Evolutionary conservation across 2,329 filamentous ascomycete genomes (phyloP), one percentile per base, ranked within the genome.

Genomic region (Botrytis sinoallii): DNA sequence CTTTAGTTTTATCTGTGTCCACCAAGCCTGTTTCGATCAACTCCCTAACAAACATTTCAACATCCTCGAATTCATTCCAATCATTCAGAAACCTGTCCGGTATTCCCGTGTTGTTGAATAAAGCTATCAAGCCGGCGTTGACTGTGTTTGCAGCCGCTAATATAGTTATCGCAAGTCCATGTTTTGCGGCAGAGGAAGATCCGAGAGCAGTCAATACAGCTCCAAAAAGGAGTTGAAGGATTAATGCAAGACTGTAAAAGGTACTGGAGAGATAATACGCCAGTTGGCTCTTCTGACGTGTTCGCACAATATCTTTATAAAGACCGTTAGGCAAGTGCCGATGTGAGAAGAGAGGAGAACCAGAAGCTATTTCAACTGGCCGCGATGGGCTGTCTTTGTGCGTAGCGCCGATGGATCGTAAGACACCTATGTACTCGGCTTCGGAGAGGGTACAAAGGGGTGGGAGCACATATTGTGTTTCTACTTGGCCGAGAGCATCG

Each of bases 181-280:
- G 40, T 59, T 74, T 75, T 3, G 68, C 65, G 14, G 63, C 69
- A 3, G 75, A 63, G 1, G 69, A 72, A 0, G 77, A 74, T 18
- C 77, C 76, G 4, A 79, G 74, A 16, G 76, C 78, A 10, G 78
- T 79, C 12, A 79, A 71, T 4, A 76, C 71, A 2, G 78, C 78
- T 8, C 78, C 78, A 52, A 79, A 74, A 10, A 79, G 20, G 9
- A 79, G 74, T 60, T 79, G 78, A 1, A 77, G 60, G 40, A 79
- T 67, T 10, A 79, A 57, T 22, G 72, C 60, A 4, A 67, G 29
- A 44, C 77, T 78, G 68, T 77, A 78, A 61, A 78, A 52, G 14
- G 74, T 63, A 9, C 75, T 73, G 42, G 70, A 76, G 40, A 77
- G 44, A 57, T 76, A 76, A 69, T 77, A 79, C 44, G 74, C 61